Evolutionary conservation across 345 rosid species (phyloP), one percentile per base, ranked within the genome.

Genomic region (Arabidopsis suecica): DNA sequence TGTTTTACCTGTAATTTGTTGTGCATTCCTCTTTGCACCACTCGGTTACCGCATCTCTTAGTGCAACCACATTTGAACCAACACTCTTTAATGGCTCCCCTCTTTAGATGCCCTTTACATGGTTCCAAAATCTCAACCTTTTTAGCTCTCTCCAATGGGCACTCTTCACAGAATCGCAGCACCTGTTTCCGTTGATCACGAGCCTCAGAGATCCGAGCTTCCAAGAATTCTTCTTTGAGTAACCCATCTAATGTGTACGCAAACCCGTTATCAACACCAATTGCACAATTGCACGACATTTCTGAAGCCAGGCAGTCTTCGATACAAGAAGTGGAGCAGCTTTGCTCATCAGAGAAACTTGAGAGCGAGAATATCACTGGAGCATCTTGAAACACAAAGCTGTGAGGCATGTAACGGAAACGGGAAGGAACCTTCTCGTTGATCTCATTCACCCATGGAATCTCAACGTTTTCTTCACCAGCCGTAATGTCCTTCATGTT

Each of bases 1-100:
- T 23, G 20, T 62, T 56, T 58, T 59, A 89, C 98, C 91, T 93
- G 92, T 68, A 91, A 72, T 68, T 82, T 86, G 82, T 80, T 80
- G 38, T 67, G 81, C 66, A 89, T 78, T 65, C 98, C 96, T 72
- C 89, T 88, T 81, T 93, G 98, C 69, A 89, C 89, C 30, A 88
- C 86, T 58, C 92, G 85, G 72, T 93, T 93, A 78, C 89, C 90
- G 50, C 97, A 93, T 45, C 68, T 83, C 72, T 81, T 88, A 77
- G 71, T 70, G 75, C 98, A 91, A 40, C 92, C 92, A 81, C 98
- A 93, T 80, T 87, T 93, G 45, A 80, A 78, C 92, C 97, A 93
- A 51, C 98, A 93, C 66, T 93, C 97, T 76, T 87, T 87, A 36
- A 93, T 93, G 60, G 75, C 76, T 56, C 81, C 85, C 81, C 96